These are phyloP conservation scores for Aspergillus fructus DNA, from an alignment of 2,329 filamentous ascomycete species.

Conservation along the genomic window DNA sequence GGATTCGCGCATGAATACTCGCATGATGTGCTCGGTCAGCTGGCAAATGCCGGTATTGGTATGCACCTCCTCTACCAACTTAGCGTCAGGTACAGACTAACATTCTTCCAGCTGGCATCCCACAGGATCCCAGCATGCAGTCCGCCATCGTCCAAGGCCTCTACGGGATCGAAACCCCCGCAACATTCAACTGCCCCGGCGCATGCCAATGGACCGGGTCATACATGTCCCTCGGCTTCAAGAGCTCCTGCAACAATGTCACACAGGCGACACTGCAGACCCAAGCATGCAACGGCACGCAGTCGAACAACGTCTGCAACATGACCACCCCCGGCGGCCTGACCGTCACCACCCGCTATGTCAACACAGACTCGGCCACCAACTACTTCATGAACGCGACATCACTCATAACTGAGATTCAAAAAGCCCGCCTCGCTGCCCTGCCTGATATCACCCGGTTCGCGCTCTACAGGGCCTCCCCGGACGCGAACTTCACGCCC, in stretches of 20 bases:
- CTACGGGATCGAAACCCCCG: conserved; percentile 12
- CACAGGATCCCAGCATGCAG: conserved; percentile 16
- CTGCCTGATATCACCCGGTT: conserved; percentile 17
- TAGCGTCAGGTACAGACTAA: too few species aligned
- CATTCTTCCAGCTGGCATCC: not conserved
- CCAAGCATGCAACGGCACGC: conserved; percentile 1
- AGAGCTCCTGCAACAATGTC: conserved; percentile 12
- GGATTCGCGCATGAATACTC: conserved; percentile 14
- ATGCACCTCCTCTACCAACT: too few species aligned
- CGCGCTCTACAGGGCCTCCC: conserved; percentile 13
- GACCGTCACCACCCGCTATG: not conserved
- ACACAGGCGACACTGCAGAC: conserved; percentile 15
- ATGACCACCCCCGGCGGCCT: conserved; percentile 16
- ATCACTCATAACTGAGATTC: not conserved
- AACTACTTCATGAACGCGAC: conserved; percentile 12
- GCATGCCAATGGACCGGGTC: conserved; percentile 13
- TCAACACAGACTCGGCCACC: conserved; percentile 5
- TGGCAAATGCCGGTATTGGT: not conserved
- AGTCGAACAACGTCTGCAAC: conserved; percentile 2
- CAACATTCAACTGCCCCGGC: conserved; percentile 17
- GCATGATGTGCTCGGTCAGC: not conserved
- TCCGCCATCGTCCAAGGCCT: conserved; percentile 17
- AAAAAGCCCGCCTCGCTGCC: not conserved
- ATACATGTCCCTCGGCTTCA: conserved; percentile 19
- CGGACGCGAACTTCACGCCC: conserved; percentile 1